Base-by-base conservation (phyloP, 257 asterid genomes). In the Capsicum pubescens region DNA sequence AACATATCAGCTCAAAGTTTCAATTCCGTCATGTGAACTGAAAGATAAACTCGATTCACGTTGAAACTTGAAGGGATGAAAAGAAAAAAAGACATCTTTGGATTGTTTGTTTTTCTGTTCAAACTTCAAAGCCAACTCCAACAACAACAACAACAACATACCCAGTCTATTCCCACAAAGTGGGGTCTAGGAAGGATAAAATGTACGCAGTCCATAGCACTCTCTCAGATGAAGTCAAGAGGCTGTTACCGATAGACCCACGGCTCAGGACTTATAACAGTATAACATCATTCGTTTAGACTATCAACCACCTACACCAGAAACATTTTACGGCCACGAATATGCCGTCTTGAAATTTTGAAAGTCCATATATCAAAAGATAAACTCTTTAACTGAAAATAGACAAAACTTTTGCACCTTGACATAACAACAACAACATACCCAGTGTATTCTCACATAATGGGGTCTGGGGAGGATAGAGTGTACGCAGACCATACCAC, bases 31-130 rank as follows among this genome's bases (percentile, higher is more conserved):
- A 11, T 72, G 80, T 11, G 48, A 48, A 60, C 60, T 74, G 3
- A 35, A 74, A 3, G 80, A 48, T 0, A 46, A 46, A 72, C 78
- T 72, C 8, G 59, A 50, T 74, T 48, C 80, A 4, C 7, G 15
- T 14, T 76, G 81, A 54, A 74, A 76, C 26, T 26, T 76, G 14
- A 44, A 8, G 26, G 81, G 81, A 76, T 46, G 63, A 7, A 26
- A 7, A 1, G 19, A 74, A 50, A 50, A 1, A 46, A 4, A 57
- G 46, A 74, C 46, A 21, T 13, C 4, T 74, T 74, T 21, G 46
- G 63, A 5, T 13, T 52, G 57, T 50, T 52, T 26, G 19, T 8
- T 52, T 50, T 13, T 52, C 46, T 11, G 21, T 21, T 13, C 12
- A 52, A 74, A 52, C 46, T 21, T 13, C 5, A 52, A 19, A 46